Base-by-base conservation (phyloP, 305 asterid genomes). In the Stenogyne calaminthoides region DNA sequence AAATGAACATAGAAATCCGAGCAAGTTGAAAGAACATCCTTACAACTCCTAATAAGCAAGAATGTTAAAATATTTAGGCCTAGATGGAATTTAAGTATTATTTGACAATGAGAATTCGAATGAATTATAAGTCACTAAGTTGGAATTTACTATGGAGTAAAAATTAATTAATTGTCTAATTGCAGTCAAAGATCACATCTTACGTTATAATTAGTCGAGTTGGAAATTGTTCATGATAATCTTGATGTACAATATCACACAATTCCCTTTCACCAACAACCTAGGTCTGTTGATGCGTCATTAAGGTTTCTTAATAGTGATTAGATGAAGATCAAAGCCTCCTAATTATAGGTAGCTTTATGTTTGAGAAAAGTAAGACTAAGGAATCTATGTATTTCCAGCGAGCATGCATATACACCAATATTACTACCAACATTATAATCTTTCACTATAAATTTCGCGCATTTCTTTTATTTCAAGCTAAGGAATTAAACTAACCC, bases 361-460 rank as follows among this genome's bases (percentile, higher is more conserved):
- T 83, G 78, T 76, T 84, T 80, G 49, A 75, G 86, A 81, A 77
- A 86, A 86, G 88, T 84, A 84, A 80, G 77, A 54, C 77, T 77
- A 86, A 76, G 88, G 25, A 78, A 84, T 73, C 57, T 25, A 0
- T 71, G 16, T 73, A 54, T 54, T 19, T 18, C 32, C 47, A 8
- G 27, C n/a, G 20, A 6, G 39, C 6, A 34, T 14, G 34, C 60
- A 15, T 55, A 14, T 16, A 54, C 9, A 18, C 29, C 16, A 9
- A 51, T 32, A n/a, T n/a, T n/a, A 60, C 67, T 18, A 70, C 60
- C 73, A 60, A 59, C 56, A 71, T 12, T 57, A 25, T 64, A 34
- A 34, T 46, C 36, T 32, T 6, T 32, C 36, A 29, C 68, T 6
- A 8, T 19, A 14, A 64, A 10, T 57, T 59, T 64, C 70, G 55